phyloP scores from a whole-genome alignment of 139 green algal genomes.

The Auxenochlorella pyrenoidosa region DNA sequence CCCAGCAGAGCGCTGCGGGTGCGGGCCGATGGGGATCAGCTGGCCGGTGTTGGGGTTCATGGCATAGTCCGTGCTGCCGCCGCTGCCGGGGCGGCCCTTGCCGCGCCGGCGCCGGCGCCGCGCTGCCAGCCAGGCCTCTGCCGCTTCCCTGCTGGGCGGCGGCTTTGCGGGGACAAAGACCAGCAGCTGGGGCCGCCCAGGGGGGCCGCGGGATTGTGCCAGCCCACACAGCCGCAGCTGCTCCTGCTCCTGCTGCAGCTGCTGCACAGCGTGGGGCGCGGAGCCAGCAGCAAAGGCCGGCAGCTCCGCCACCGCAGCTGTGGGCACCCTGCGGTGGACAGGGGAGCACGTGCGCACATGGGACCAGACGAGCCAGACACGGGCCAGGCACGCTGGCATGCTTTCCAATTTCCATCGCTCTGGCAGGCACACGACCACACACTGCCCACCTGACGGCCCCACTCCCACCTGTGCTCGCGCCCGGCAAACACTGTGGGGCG shows the following conservation, averaged over 20 bases:
- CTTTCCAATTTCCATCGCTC: no score
- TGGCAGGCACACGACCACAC: background rate
- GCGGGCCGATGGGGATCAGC: slow-evolving; percentile 45
- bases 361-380: no score
- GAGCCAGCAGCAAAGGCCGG: slow-evolving; percentile 24
- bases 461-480: slow-evolving; percentile 55
- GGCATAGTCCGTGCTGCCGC: slow-evolving; percentile 25
- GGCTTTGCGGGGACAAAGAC: slow-evolving; percentile 27
- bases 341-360: background rate
- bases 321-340: slow-evolving; percentile 31
- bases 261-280: background rate
- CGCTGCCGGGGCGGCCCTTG: background rate
- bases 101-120: background rate
- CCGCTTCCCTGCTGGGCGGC: slow-evolving; percentile 45
- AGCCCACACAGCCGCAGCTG: background rate
- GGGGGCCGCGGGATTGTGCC: background rate
- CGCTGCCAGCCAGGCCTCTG: slow-evolving; percentile 59
- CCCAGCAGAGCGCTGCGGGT: background rate
- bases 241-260: background rate
- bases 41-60: slow-evolving; percentile 87
- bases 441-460: background rate
- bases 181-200: slow-evolving; percentile 16
- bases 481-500: slow-evolving; percentile 62
- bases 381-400: no score
- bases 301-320: slow-evolving; percentile 39